Evolutionary conservation across 2,329 filamentous ascomycete genomes (phyloP).

Genomic region (Teratosphaeriaceae sp.): DNA sequence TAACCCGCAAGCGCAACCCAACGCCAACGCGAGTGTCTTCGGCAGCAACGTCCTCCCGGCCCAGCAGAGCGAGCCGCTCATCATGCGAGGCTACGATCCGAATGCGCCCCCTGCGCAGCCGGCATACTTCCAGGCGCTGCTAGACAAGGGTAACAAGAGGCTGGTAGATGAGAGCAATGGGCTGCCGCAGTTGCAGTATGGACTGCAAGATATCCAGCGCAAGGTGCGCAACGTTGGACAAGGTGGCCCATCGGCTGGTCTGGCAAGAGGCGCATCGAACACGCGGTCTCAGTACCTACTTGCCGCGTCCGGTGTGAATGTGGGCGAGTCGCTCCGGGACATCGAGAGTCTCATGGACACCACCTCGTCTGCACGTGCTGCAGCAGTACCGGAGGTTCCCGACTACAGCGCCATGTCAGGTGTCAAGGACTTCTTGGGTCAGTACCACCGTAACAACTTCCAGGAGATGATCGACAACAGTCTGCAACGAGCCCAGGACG

Average conservation of each 20-base stretch:
- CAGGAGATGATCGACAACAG: conserved; percentile 38
- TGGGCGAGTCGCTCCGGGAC: conserved; percentile 76
- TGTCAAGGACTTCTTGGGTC: conserved; percentile 26
- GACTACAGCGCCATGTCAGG: conserved; percentile 11
- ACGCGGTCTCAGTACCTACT: conserved; percentile 75
- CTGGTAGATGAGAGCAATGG: conserved; percentile 62
- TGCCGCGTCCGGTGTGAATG: conserved; percentile 87
- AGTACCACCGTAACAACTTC: conserved; percentile 54
- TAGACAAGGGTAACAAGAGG: conserved; percentile 61
- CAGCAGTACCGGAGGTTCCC: conserved; percentile 6
- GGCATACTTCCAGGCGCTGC: conserved; percentile 57
- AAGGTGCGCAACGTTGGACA: conserved; percentile 72
- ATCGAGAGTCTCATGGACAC: conserved; percentile 40
- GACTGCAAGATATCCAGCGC: conserved; percentile 75
- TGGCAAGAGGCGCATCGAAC: conserved; percentile 27
- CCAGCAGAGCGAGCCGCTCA: conserved; percentile 1
- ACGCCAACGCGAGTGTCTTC: conserved; percentile 9
- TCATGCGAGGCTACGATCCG: conserved; percentile 2
- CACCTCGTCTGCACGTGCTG: conserved; percentile 10
- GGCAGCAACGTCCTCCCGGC: conserved; percentile 9
- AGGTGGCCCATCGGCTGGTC: conserved; percentile 56
- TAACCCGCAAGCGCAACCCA: conserved; percentile 1
- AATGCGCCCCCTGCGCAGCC: conserved; percentile 10
- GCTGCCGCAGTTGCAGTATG: conserved; percentile 82
- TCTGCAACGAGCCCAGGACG: conserved; percentile 74